A percentile compares a stretch with the other conserved stretches of the same genome.
Evolutionary conservation across 2,329 filamentous ascomycete genomes (phyloP).

Genomic region (Ophiosphaerella herpotricha): DNA sequence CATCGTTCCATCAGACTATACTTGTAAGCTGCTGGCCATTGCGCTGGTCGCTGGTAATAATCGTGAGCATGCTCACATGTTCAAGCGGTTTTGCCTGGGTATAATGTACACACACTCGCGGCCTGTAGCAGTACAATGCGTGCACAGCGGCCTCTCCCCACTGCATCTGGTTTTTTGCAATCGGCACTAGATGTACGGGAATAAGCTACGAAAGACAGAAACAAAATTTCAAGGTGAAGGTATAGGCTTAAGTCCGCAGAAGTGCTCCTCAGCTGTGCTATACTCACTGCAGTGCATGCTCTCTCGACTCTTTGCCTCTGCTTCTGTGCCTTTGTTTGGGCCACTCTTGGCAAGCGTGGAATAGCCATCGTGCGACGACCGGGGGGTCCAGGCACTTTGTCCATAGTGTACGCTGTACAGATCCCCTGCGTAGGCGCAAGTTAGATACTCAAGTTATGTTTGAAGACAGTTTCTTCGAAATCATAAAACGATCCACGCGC

Average conservation of each 20-base stretch:
- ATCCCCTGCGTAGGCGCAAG: too few relatives aligned
- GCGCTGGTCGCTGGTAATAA: background rate
- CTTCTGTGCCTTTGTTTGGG: conserved; percentile 2
- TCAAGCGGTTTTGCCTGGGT: conserved; percentile 44
- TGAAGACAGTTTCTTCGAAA: too few relatives aligned
- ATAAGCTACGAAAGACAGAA: background rate
- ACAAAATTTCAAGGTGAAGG: conserved; percentile 9
- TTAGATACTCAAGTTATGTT: too few relatives aligned
- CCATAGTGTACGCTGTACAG: background rate
- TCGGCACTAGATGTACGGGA: conserved; percentile 35
- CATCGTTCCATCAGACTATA: conserved; percentile 37
- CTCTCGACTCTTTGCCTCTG: conserved; percentile 15
- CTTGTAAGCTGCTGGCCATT: conserved; percentile 13
- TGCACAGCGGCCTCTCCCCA: conserved; percentile 43
- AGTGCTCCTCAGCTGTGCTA: too few relatives aligned
- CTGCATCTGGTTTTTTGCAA: conserved; percentile 49
- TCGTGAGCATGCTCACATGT: conserved; percentile 29
- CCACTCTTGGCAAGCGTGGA: conserved; percentile 19
- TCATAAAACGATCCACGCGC: too few relatives aligned
- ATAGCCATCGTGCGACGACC: conserved; percentile 21
- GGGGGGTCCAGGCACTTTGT: background rate
- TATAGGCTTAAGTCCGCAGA: too few relatives aligned
- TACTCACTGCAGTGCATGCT: conserved; percentile 19
- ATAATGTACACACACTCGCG: conserved; percentile 47
- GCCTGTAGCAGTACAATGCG: conserved; percentile 41